These are phyloP conservation scores for Meyerozyma athensensis DNA, from an alignment of 1,139 yeast species.

Conservation along the genomic window DNA sequence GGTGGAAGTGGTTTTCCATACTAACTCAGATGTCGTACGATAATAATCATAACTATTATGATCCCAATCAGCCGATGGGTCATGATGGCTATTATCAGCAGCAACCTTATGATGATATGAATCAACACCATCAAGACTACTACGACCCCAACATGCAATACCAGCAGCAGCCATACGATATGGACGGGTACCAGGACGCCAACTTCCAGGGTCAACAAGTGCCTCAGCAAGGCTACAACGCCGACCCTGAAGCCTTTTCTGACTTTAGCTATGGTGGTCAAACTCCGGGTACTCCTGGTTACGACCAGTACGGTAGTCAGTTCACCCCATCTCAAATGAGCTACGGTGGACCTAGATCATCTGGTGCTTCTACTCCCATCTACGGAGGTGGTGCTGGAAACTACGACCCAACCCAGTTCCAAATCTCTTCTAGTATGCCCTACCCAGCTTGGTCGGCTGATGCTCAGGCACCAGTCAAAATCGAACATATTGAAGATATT, in stretches of 20 bases:
- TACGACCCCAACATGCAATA: constrained; percentile 51
- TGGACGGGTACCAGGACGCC: constrained; percentile 44
- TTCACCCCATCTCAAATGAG: constrained; percentile 81
- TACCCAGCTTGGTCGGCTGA: constrained; percentile 35
- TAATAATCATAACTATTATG: constrained; percentile 46
- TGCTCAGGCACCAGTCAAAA: constrained; percentile 59
- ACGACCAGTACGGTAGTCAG: constrained; percentile 76
- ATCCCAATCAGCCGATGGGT: constrained; percentile 39
- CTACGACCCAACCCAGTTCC: constrained; percentile 66
- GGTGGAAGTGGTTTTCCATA: constrained; percentile 9
- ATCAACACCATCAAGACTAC: constrained; percentile 28
- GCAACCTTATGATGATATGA: constrained; percentile 35
- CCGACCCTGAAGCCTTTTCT: constrained; percentile 71
- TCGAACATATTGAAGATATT: constrained; percentile 88
- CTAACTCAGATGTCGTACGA: constrained; percentile 48
- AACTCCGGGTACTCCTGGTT: constrained; percentile 62
- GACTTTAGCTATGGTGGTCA: constrained; percentile 74
- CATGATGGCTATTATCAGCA: constrained; percentile 47
- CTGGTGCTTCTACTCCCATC: constrained; percentile 95
- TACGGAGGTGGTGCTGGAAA: constrained; percentile 60
- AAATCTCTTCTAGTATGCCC: constrained; percentile 48
- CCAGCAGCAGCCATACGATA: constrained; percentile 46
- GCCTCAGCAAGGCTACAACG: constrained; percentile 44
- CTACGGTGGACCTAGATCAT: constrained; percentile 77
- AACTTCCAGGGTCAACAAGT: constrained; percentile 26